Evolutionary conservation across 1,284 basidiomycete species (phyloP).

Genomic region (Volvariella surrecta): DNA sequence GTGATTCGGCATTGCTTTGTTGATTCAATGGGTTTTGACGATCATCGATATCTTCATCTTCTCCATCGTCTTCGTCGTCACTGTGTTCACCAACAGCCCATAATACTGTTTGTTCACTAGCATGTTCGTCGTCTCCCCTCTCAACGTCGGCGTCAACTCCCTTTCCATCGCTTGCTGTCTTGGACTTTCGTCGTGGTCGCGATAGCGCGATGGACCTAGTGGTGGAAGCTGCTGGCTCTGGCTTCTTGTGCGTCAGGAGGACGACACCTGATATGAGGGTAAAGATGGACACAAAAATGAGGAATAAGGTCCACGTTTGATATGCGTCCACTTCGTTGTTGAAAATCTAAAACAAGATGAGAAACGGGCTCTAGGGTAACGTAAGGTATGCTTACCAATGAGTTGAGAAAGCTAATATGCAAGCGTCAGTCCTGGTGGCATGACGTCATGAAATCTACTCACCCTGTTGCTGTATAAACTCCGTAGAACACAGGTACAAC

Average conservation of each 20-base stretch:
- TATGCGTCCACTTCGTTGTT: constrained; percentile 80
- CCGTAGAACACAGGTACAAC: constrained; percentile 74
- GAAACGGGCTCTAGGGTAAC: background rate
- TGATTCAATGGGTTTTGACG: constrained; percentile 26
- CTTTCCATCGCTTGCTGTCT: constrained; percentile 8
- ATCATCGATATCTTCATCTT: constrained; percentile 28
- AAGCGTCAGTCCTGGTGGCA: constrained; percentile 1
- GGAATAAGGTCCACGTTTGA: constrained; percentile 77
- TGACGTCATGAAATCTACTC: constrained; percentile 12
- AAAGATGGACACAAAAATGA: constrained; percentile 78
- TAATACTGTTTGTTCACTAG: constrained; percentile 35
- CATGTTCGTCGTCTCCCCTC: constrained; percentile 19
- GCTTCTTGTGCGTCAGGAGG: constrained; percentile 78
- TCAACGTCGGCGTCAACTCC: constrained; percentile 18
- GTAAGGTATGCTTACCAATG: constrained; percentile 13
- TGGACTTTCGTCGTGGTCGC: constrained; percentile 12
- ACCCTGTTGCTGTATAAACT: constrained; percentile 63
- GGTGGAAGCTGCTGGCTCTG: constrained; percentile 34
- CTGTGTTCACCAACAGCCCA: constrained; percentile 64
- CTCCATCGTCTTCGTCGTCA: constrained; percentile 44
- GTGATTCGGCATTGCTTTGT: constrained; percentile 2
- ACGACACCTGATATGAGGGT: constrained; percentile 85
- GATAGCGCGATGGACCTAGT: constrained; percentile 16
- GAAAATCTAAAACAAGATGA: constrained; percentile 41
- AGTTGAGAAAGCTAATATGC: constrained; percentile 24